Evolutionary conservation across 2,329 filamentous ascomycete genomes (phyloP).

Genomic region (Pseudocercospora pini-densiflorae): DNA sequence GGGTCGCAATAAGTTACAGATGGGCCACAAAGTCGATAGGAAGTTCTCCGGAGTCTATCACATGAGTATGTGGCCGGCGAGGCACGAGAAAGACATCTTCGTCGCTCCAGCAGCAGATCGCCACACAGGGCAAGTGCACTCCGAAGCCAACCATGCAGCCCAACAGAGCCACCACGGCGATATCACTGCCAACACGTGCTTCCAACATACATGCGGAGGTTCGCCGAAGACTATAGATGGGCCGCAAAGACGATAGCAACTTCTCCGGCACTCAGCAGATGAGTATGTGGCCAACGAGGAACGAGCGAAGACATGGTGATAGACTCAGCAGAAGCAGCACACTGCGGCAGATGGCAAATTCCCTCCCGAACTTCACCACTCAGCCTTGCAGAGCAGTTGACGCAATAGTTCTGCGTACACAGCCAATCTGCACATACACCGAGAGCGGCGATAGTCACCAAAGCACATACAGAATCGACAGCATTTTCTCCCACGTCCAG

Average conservation of each 20-base stretch:
- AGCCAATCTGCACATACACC: too few species aligned
- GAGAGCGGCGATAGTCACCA: too few species aligned
- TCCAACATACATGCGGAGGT: not conserved
- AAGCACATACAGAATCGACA: too few species aligned
- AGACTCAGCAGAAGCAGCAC: not conserved
- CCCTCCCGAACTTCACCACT: too few species aligned
- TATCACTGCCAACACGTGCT: not conserved
- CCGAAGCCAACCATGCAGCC: not conserved
- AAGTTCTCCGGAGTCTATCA: not conserved
- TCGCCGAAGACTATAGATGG: not conserved
- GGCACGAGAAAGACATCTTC: not conserved
- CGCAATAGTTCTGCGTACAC: too few species aligned
- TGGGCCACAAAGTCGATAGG: not conserved
- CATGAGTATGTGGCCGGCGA: not conserved
- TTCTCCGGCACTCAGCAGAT: not conserved
- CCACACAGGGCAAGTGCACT: not conserved
- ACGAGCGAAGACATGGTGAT: not conserved
- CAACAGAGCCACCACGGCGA: not conserved
- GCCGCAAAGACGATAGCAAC: not conserved
- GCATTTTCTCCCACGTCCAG: too few species aligned
- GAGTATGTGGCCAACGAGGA: not conserved
- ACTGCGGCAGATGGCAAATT: too few species aligned
- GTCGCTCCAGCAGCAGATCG: not conserved
- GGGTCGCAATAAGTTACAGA: not conserved
- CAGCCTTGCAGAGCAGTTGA: too few species aligned